Evolutionary conservation across 768 basidiomycete species (phyloP), one percentile per base, ranked within the genome.

Genomic region (Peribolospora baueri): DNA sequence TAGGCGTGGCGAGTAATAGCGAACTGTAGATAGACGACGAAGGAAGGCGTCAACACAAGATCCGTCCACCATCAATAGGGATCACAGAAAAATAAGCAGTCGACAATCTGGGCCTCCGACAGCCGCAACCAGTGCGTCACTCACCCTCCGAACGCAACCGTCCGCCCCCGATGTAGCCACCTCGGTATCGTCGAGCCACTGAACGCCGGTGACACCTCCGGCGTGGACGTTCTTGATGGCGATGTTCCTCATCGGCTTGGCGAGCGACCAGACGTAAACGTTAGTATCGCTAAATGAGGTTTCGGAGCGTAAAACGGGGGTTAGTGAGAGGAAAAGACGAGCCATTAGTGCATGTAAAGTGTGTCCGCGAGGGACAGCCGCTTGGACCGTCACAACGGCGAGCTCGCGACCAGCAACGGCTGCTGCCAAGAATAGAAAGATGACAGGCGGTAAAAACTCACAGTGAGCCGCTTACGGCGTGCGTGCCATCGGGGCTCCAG

Each of bases 401-500:
- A 45, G 43, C 25, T 25, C 25, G 43, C 43, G 43, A 45, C 8
- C 7, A 7, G 43, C 43, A 45, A 45, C 13, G 43, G 43, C 7
- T 25, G 1, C 1, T 13, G 43, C 43, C 7, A 45, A 7, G 43
- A 13, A 45, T 7, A 7, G 43, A 45, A 45, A 45, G 43, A 7
- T 7, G 8, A 13, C 43, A 45, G 25, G 1, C 25, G 25, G 25
- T 25, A 25, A 25, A 25, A 25, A 25, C 25, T 25, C 25, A 25
- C n/a, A 91, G 73, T 14, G 86, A 84, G 8, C 81, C 87, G 4
- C 86, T 87, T 8, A 79, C 88, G 58, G 82, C 75, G 63, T 88
- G 78, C 58, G 73, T 72, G 5, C 79, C 78, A 63, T 83, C 79
- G 5, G 75, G 61, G 5, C 82, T 78, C 78, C 82, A 88, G 2